Evolutionary conservation across 2,329 filamentous ascomycete genomes (phyloP), one percentile per base, ranked within the genome.

Genomic region (Botrytis cinerea): DNA sequence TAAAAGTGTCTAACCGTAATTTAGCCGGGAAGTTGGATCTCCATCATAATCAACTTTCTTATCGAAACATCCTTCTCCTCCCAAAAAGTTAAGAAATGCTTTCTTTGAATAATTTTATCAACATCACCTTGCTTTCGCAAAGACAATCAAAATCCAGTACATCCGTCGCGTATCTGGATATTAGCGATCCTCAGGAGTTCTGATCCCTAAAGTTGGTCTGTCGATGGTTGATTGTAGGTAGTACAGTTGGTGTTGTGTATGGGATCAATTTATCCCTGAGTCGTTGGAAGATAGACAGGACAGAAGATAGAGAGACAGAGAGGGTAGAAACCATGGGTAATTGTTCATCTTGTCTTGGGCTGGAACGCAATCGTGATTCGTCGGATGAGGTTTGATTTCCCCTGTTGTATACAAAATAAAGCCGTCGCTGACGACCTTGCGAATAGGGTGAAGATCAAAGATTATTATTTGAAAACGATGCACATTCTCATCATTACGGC

Each of bases 311-410:
- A 62, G 38, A 43, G 64, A 63, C 28, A 73, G 71, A 46, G 46
- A 69, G 70, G 70, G 48, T 63, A 61, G 40, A 61, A 25, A 74
- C 18, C 46, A 91, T 91, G 89, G 89, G 89, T 74, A 84, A 85
- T 81, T 91, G 89, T 81, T 84, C 86, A 75, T 90, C 89, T 73
- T 91, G 89, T 79, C 82, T 91, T 62, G 88, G 89, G 75, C 81
- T 83, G 76, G 84, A 85, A 72, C 83, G 84, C 70, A 83, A 83
- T 76, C 74, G 74, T 54, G 86, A 88, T 75, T 81, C 83, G 46
- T 86, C 86, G 74, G 87, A 89, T 48, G 88, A 90, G 83, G 88
- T 89, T 78, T 74, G 84, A 78, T 72, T 22, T 45, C 46, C 54
- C 61, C 32, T 62, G 48, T 28, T 70, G 68, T 16, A 35, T 43